Percentiles rank a stretch among this genome's conserved stretches.
Conservation (phyloP, 495 filamentous ascomycete genomes). For the Xeromyces bisporus region DNA sequence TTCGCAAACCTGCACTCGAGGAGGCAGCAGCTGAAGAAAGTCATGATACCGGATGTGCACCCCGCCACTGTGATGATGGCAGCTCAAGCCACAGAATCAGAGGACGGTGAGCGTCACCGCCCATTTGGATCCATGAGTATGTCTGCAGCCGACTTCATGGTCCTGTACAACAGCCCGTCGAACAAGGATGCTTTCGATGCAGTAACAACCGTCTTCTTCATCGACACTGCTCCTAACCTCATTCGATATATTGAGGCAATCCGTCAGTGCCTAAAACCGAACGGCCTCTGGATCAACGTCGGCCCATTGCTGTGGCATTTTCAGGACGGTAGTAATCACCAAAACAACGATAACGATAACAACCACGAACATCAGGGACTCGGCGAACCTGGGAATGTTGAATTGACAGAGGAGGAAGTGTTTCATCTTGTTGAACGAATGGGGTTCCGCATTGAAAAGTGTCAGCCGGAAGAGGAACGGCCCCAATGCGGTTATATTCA, state of each 20-base stretch:
- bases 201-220: constrained; percentile 82
- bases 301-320: constrained; percentile 90
- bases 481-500: constrained; percentile 63
- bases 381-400: constrained; percentile 67
- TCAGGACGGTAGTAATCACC: constrained; percentile 35
- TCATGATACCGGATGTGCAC: constrained; percentile 63
- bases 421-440: constrained; percentile 52
- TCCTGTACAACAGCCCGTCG: constrained; percentile 45
- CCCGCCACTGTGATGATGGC: constrained; percentile 36
- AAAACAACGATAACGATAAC: constrained; percentile 2
- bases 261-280: constrained; percentile 53
- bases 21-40: constrained; percentile 50
- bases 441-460: constrained; percentile 56
- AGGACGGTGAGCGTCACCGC: constrained; percentile 1
- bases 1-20: constrained; percentile 66
- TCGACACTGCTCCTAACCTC: constrained; percentile 89
- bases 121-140: constrained; percentile 51
- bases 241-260: constrained; percentile 78
- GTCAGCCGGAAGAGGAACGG: constrained; percentile 25
- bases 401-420: constrained; percentile 78
- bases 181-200: constrained; percentile 53
- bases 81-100: constrained; percentile 5
- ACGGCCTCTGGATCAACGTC: constrained; percentile 75
- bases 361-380: constrained; percentile 32
- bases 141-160: constrained; percentile 69